Percentiles rank a stretch among this genome's conserved stretches.
Evolutionary conservation across 768 basidiomycete genomes (phyloP).

Genomic region (Rhodosporidiobolus sp.): DNA sequence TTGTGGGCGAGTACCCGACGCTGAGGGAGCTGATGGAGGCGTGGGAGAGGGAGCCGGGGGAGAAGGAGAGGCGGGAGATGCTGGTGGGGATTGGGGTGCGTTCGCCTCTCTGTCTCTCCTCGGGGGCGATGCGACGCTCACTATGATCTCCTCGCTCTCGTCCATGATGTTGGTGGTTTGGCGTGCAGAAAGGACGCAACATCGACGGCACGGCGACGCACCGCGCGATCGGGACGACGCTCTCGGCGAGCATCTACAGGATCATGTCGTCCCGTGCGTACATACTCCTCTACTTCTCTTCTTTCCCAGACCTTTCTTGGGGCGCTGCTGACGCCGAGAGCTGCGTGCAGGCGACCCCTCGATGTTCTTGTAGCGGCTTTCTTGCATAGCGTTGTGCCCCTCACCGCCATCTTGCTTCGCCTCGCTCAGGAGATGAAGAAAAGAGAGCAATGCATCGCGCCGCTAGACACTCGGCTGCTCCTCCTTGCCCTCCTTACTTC

Average conservation of each 20-base stretch:
- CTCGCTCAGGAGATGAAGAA: background rate
- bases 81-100: conserved; percentile 31
- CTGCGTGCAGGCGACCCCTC: conserved; percentile 11
- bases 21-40: conserved; percentile 21
- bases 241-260: conserved; percentile 19
- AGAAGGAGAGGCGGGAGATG: conserved; percentile 25
- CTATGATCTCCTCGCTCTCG: too few species aligned
- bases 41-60: conserved; percentile 6
- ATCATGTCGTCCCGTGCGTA: conserved; percentile 25
- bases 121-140: background rate
- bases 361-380: background rate
- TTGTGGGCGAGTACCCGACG: conserved; percentile 39
- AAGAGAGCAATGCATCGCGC: background rate
- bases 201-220: conserved; percentile 30
- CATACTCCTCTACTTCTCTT: background rate
- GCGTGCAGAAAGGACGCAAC: conserved; percentile 30
- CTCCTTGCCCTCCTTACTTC: background rate
- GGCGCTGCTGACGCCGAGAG: background rate
- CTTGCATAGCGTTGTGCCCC: background rate
- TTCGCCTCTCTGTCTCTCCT: background rate
- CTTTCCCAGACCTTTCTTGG: too few species aligned
- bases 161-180: background rate
- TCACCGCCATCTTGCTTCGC: background rate
- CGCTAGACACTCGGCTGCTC: background rate
- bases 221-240: conserved; percentile 18